Conservation (phyloP, 2,329 filamentous ascomycete species). For the Colletotrichum tropicicola region DNA sequence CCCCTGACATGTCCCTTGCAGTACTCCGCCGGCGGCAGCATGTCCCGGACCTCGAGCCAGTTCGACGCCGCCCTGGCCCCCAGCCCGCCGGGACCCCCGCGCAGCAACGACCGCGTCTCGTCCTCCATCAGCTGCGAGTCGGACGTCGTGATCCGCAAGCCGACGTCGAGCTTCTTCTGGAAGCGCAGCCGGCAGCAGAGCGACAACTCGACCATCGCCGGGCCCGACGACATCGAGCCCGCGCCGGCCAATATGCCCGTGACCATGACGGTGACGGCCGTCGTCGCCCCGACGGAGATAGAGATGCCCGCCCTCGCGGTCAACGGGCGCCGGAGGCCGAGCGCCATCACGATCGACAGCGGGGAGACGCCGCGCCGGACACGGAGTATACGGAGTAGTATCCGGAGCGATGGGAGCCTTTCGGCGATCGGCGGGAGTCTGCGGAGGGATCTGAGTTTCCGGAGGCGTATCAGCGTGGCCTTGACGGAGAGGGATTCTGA, state of each 20-base stretch:
- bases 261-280: neutral
- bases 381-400: constrained; percentile 2
- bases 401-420: neutral
- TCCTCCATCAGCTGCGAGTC: constrained; percentile 12
- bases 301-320: neutral
- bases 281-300: neutral
- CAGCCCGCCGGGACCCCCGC: neutral
- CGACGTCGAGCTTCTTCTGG: constrained; percentile 15
- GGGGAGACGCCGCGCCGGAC: neutral
- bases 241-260: neutral
- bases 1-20: constrained; percentile 31
- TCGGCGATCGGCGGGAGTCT: neutral
- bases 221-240: constrained; percentile 17
- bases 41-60: neutral
- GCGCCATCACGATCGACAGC: neutral
- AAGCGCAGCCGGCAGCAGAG: constrained; percentile 9
- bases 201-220: constrained; percentile 2
- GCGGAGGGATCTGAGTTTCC: neutral
- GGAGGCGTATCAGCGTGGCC: constrained; percentile 14
- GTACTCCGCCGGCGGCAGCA: neutral
- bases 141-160: constrained; percentile 6
- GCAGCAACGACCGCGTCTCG: neutral
- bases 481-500: constrained; percentile 26
- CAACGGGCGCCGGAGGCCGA: neutral
- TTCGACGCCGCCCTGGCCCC: neutral